Base-by-base conservation (phyloP, 1,284 basidiomycete genomes). In the Ceratobasidium sp. region DNA sequence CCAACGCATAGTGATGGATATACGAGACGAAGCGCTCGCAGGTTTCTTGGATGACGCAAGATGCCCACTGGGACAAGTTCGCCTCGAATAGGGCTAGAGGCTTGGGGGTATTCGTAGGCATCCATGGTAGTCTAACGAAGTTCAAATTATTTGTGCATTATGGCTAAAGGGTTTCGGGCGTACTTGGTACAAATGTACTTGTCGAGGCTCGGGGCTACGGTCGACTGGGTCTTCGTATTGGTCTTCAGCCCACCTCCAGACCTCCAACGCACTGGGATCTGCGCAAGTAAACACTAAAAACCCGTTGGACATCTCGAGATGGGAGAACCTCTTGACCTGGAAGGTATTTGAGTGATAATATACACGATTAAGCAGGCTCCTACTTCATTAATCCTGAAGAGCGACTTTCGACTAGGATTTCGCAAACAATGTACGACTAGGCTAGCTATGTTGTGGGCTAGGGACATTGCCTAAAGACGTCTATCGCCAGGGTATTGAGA, bases 301-400 rank as follows among this genome's bases (percentile, higher is more conserved):
- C 14, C 69, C 69, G 31, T 53, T 73, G 34, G 69, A 73, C 69
- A 73, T 73, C 34, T 73, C 69, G 34, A 73, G 43, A 22, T 73
- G 69, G 6, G 69, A 59, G 39, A 51, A 63, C 0, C 9, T 19
- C 14, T 59, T 62, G 9, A 73, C 14, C 69, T 73, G 29, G 37
- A 29, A 48, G 11, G 49, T 9, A 62, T 39, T 63, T 46, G 43
- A 31, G 54, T 29, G 9, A 13, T 19, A 11, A 49, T 9, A 41
- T n/a, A 11, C 27, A 37, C 19, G 16, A 58, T 13, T 56, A n/a
- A 27, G 9, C 13, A 49, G 31, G 8, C n/a, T 16, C 43, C 27
- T 24, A 53, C 69, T 34, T 49, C 24, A 27, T 27, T 43, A 9
- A 73, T n/a, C 14, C 24, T n/a, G 24, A 73, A 73, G 34, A 73